Evolutionary conservation across 2,329 filamentous ascomycete genomes (phyloP).

Genomic region (Talaromyces sp.): DNA sequence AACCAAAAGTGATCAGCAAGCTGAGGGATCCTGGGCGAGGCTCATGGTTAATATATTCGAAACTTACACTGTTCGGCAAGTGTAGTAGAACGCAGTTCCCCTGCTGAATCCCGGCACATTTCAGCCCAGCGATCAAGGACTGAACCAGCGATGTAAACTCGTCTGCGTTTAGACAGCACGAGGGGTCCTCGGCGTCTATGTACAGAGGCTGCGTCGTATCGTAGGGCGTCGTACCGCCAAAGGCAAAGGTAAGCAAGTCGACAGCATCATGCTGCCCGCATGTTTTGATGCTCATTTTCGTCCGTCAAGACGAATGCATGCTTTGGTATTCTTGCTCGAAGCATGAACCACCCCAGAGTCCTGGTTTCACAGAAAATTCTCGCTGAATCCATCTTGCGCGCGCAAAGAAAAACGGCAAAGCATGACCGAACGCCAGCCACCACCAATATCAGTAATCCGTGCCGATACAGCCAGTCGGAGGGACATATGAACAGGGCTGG

Average conservation of each 20-base stretch:
- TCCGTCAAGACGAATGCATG: background rate
- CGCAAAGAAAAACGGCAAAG: background rate
- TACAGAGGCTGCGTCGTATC: conserved; percentile 32
- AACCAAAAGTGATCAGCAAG: background rate
- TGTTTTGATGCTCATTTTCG: background rate
- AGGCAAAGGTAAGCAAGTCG: conserved; percentile 38
- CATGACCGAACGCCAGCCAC: background rate
- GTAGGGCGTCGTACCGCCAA: conserved; percentile 27
- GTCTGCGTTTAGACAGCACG: conserved; percentile 28
- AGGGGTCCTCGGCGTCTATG: conserved; percentile 36
- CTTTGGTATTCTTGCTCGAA: background rate
- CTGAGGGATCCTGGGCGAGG: background rate
- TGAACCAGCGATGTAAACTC: conserved; percentile 30
- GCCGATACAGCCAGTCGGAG: background rate
- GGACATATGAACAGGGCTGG: background rate
- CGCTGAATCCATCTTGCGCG: background rate
- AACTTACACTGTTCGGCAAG: conserved; percentile 36
- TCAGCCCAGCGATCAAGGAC: conserved; percentile 34
- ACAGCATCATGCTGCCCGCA: background rate
- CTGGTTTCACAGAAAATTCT: background rate
- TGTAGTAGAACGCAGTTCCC: conserved; percentile 42
- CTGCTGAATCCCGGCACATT: conserved; percentile 29
- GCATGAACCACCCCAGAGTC: background rate
- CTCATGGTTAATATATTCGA: background rate
- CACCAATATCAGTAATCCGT: background rate